Evolutionary conservation across 805 yeast genomes (phyloP), one percentile per base, ranked within the genome.

Genomic region (Yamadazyma paraphyllophila): DNA sequence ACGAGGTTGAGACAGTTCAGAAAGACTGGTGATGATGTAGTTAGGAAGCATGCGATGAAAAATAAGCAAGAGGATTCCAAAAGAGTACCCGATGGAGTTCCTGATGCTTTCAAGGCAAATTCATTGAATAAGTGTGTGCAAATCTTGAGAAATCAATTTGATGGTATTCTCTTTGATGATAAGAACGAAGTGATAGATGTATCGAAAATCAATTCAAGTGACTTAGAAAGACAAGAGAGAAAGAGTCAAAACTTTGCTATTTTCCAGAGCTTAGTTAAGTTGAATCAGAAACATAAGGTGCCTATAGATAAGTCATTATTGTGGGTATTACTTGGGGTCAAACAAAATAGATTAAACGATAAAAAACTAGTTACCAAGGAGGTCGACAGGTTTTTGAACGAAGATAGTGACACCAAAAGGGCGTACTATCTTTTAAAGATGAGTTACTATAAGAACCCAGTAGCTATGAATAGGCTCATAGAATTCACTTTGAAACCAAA

Each of bases 381-480:
- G 48, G 81, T 78, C 0, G 53, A 63, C 12, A 75, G 77, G 44
- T 76, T 84, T 46, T 61, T 87, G 29, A 65, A 64, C 14, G 61
- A 77, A 42, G 80, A 71, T 43, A 79, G 77, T 30, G 58, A 61
- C 27, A 49, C 71, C 0, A 69, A 66, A 27, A 76, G 85, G 46
- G 91, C 91, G 0, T 46, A 74, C 20, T 69, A 67, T 52, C 60
- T 81, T n/a, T 67, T 77, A 3, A 67, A 72, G 36, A 49, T 81
- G 10, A 79, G 85, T 8, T 61, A 67, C 25, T 57, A 56, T 2
- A 71, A 73, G 31, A 88, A 86, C 7, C 52, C 70, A 0, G 86
- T 81, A 27, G 86, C 80, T 1, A 76, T 81, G 79, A 86, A 87
- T 51, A 70, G 76, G n/a, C 69, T 86, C 0, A 59, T 81, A 56